These are phyloP conservation scores for Prasinococcaceae sp. DNA, from an alignment of 139 green algal species.

Conservation along the genomic window DNA sequence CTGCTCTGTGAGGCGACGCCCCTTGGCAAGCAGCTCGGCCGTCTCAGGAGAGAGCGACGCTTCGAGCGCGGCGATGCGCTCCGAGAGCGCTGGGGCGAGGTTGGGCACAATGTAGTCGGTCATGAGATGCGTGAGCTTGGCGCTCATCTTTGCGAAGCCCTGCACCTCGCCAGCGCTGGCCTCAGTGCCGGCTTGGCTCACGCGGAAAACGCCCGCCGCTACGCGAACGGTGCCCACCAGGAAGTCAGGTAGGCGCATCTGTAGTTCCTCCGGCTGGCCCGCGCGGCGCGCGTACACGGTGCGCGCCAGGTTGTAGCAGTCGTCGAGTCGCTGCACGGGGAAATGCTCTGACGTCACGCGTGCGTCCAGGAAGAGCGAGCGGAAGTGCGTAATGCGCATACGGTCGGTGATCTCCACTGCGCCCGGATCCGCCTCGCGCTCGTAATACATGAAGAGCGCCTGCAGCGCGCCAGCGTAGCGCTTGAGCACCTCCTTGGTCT, in stretches of 20 bases:
- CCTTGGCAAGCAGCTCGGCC: slow-evolving; percentile 42
- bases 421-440: slow-evolving; percentile 25
- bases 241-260: too few species aligned
- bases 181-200: too few species aligned
- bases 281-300: background rate
- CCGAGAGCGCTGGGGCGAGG: background rate
- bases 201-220: background rate
- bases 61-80: background rate
- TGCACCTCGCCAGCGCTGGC: too few species aligned
- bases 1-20: slow-evolving; percentile 45
- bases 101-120: background rate
- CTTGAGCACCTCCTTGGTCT: slow-evolving; percentile 36
- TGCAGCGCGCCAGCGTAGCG: slow-evolving; percentile 39
- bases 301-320: slow-evolving; percentile 33
- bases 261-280: background rate
- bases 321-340: slow-evolving; percentile 33
- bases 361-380: slow-evolving; percentile 27
- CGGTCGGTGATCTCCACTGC: slow-evolving; percentile 27
- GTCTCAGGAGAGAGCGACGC: background rate
- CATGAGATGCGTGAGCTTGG: background rate
- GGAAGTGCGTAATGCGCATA: slow-evolving; percentile 49
- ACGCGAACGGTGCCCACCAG: slow-evolving; percentile 31
- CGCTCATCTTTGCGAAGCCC: slow-evolving; percentile 2
- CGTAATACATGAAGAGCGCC: slow-evolving; percentile 42
- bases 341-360: slow-evolving; percentile 23